Evolutionary conservation across 768 basidiomycete genomes (phyloP).

Genomic region (Hericium rajendrae): DNA sequence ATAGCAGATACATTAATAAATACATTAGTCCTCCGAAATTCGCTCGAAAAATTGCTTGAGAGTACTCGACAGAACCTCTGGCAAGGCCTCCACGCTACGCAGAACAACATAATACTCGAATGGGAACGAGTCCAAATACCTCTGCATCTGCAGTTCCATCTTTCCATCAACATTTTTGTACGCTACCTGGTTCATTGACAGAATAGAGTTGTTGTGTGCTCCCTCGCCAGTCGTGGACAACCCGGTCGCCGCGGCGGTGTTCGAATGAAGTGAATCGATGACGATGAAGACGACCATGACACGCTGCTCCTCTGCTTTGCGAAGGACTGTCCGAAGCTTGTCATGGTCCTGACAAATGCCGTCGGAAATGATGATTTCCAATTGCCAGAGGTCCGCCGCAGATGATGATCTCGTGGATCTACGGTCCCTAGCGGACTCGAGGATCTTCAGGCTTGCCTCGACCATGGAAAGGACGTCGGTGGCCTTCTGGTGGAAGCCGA

Average conservation of each 20-base stretch:
- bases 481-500: slow-evolving; percentile 82
- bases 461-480: slow-evolving; percentile 82
- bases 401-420: slow-evolving; percentile 50
- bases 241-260: slow-evolving; percentile 16
- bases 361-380: slow-evolving; percentile 97
- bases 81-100: slow-evolving; percentile 81
- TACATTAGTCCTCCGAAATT: slow-evolving; percentile 54
- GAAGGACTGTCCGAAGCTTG: slow-evolving; percentile 62
- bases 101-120: slow-evolving; percentile 97
- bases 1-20: slow-evolving; percentile 6
- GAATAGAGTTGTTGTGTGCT: slow-evolving; percentile 59
- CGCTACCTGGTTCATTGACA: slow-evolving; percentile 87
- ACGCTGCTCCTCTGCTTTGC: slow-evolving; percentile 80
- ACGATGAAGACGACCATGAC: slow-evolving; percentile 97
- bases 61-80: slow-evolving; percentile 81
- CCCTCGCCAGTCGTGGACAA: background rate
- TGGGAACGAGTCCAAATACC: slow-evolving; percentile 93
- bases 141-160: slow-evolving; percentile 80
- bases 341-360: slow-evolving; percentile 98
- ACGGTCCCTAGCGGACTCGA: slow-evolving; percentile 69
- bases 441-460: slow-evolving; percentile 63
- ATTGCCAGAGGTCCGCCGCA: slow-evolving; percentile 87
- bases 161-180: slow-evolving; percentile 73
- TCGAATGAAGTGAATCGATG: slow-evolving; percentile 74
- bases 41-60: slow-evolving; percentile 89